Evolutionary conservation across 768 basidiomycete species (phyloP).

Genomic region (Vararia minispora): DNA sequence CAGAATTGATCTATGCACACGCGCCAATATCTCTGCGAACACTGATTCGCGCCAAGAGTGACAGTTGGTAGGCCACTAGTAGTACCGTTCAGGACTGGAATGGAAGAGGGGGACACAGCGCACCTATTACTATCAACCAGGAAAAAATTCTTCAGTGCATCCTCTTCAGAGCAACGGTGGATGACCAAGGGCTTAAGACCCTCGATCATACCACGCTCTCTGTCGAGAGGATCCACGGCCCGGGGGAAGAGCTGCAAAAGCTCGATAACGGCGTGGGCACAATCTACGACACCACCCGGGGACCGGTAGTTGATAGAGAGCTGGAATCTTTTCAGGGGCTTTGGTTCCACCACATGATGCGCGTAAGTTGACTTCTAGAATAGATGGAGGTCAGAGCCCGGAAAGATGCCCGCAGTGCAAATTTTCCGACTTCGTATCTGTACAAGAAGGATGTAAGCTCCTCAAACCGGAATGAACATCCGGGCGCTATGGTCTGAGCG

Average conservation of each 20-base stretch:
- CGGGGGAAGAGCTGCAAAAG: conserved; percentile 43
- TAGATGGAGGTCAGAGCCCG: neutral
- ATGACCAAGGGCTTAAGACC: conserved; percentile 50
- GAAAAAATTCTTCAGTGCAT: too few species aligned
- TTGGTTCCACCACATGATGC: conserved; percentile 6
- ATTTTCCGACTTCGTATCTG: conserved; percentile 34
- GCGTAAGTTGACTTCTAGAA: neutral
- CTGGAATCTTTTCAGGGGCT: conserved; percentile 33
- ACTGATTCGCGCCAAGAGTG: conserved; percentile 56
- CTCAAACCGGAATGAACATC: conserved; percentile 59
- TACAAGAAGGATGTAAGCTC: conserved; percentile 58
- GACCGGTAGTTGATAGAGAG: conserved; percentile 56
- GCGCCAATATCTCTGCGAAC: conserved; percentile 24
- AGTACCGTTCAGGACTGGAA: too few species aligned
- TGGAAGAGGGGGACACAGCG: too few species aligned
- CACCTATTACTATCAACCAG: too few species aligned
- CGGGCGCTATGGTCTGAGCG: conserved; percentile 61
- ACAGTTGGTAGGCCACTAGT: conserved; percentile 31
- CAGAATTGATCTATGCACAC: neutral
- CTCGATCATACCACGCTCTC: conserved; percentile 41
- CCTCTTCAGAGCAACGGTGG: too few species aligned
- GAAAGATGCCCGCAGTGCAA: neutral
- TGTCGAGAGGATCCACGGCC: conserved; percentile 44
- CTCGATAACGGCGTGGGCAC: conserved; percentile 50
- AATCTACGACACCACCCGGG: conserved; percentile 60